Base-by-base conservation (phyloP, 2,329 filamentous ascomycete species). In the Trichoderma cornu-damae region DNA sequence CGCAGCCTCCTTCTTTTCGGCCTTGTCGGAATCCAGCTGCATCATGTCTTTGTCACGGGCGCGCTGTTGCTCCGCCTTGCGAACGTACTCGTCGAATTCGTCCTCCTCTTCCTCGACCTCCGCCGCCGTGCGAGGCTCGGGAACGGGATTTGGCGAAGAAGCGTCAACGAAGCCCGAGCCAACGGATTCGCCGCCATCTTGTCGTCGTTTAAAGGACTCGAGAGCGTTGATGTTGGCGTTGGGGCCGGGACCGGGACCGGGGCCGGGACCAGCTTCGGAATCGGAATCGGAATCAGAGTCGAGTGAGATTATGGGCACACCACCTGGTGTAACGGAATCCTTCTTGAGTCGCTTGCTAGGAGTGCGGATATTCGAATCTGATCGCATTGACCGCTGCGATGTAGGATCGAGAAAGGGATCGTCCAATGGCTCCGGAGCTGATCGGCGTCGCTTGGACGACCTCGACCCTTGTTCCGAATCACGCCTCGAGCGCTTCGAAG, bases 71-170 rank as follows among this genome's bases (percentile, higher is more conserved):
- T 69, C 66, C 2, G 78, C 79, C 42, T 68, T 71, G 60, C 69
- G 69, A 26, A 80, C 68, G 61, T 79, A 82, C 49, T 74, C 72
- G 35, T 69, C 72, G 16, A 78, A 76, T 7, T 77, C 74, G 43
- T 77, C 74, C 44, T 58, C 56, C 5, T 52, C 47, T 5, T 58
- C 56, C n/a, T 52, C 47, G 9, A 42, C 6, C 9, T 38, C 51
- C 3, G 9, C 30, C 11, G n/a, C 7, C 3, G 9, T 6, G 9
- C 22, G 55, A 12, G 56, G 16, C 4, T 24, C 34, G 4, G 48
- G 48, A 16, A 12, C n/a, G 16, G 22, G 11, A 3, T 16, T 6
- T 14, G 32, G 12, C 4, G 42, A 24, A n/a, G 6, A 38, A n/a
- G 20, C 47, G 16, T 30, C 20, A 35, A 52, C 30, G 14, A 18